Evolutionary conservation across 352 stramenopile genomes (phyloP).

Genomic region (Phytophthora pseudosyringae): DNA sequence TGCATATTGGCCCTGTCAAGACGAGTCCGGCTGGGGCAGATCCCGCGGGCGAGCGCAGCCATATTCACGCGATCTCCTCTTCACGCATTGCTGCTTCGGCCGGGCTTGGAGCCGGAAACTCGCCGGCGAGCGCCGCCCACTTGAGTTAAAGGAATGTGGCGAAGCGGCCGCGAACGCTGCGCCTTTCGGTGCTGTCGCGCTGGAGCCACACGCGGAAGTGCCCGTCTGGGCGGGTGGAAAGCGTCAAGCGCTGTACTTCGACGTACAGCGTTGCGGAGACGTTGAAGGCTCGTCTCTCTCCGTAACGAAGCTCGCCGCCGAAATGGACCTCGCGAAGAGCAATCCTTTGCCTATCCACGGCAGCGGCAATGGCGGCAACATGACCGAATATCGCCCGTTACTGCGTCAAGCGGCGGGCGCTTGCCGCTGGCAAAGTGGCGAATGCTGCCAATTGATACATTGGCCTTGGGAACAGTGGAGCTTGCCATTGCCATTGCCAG

Average conservation of each 20-base stretch:
- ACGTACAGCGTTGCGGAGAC: conserved; percentile 13
- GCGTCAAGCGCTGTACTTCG: conserved; percentile 8
- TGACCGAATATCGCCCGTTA: not conserved
- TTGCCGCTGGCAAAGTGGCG: not conserved
- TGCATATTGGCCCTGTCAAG: conserved; percentile 24
- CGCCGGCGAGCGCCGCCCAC: not conserved
- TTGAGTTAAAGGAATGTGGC: conserved; percentile 14
- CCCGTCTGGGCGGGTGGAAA: conserved; percentile 33
- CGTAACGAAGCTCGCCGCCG: conserved; percentile 21
- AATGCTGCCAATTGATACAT: conserved; percentile 4
- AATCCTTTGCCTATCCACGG: conserved; percentile 28
- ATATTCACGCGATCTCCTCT: conserved; percentile 18
- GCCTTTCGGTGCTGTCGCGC: not conserved
- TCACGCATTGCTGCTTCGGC: not conserved
- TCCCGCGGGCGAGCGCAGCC: conserved; percentile 16
- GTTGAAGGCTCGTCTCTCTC: conserved; percentile 37
- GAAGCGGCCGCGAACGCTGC: not conserved
- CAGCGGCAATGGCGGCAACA: not conserved
- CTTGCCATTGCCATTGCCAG: not conserved
- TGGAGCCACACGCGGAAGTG: conserved; percentile 10
- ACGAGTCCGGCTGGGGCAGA: conserved; percentile 12
- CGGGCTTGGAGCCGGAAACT: conserved; percentile 1
- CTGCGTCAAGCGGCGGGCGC: not conserved
- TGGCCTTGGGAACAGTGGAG: not conserved
- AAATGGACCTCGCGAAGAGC: conserved; percentile 23